Evolutionary conservation across 768 basidiomycete genomes (phyloP).

Genomic region (Agrocybe praecox): DNA sequence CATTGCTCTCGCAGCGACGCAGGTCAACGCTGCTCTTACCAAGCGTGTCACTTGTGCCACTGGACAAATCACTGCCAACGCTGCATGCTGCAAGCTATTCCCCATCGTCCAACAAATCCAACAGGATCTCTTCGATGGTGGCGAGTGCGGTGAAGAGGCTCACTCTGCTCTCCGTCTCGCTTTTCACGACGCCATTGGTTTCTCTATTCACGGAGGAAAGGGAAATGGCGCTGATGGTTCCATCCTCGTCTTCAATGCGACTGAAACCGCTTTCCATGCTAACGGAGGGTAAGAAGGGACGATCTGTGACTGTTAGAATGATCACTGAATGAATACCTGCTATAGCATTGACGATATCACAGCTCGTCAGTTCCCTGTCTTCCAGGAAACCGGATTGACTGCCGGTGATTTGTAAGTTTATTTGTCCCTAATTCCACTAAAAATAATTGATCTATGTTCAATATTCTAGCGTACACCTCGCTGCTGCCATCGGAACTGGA

Average conservation of each 20-base stretch:
- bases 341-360: slow-evolving; percentile 19
- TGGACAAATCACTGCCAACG: slow-evolving; percentile 20
- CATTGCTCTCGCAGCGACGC: slow-evolving; percentile 10
- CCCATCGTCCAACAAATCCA: slow-evolving; percentile 28
- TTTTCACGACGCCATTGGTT: slow-evolving; percentile 20
- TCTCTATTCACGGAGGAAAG: slow-evolving; percentile 20
- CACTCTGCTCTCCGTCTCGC: slow-evolving; percentile 20
- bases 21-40: slow-evolving; percentile 15
- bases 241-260: slow-evolving; percentile 26
- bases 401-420: slow-evolving; percentile 25
- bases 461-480: slow-evolving; percentile 20
- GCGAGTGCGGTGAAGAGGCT: slow-evolving; percentile 33
- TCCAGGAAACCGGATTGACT: slow-evolving; percentile 14
- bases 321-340: neutral
- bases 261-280: slow-evolving; percentile 22
- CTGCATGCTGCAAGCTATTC: slow-evolving; percentile 17
- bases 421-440: neutral
- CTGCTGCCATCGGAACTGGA: slow-evolving; percentile 25
- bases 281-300: slow-evolving; percentile 18
- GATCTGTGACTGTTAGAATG: too few species aligned
- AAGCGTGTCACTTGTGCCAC: slow-evolving; percentile 23
- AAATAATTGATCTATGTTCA: neutral
- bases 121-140: slow-evolving; percentile 30
- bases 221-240: slow-evolving; percentile 34
- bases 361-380: slow-evolving; percentile 16